A percentile compares a stretch with the other conserved stretches of the same genome.
Evolutionary conservation across 176 grass and related monocot genomes (phyloP).

Genomic region (Musa schizocarpa): DNA sequence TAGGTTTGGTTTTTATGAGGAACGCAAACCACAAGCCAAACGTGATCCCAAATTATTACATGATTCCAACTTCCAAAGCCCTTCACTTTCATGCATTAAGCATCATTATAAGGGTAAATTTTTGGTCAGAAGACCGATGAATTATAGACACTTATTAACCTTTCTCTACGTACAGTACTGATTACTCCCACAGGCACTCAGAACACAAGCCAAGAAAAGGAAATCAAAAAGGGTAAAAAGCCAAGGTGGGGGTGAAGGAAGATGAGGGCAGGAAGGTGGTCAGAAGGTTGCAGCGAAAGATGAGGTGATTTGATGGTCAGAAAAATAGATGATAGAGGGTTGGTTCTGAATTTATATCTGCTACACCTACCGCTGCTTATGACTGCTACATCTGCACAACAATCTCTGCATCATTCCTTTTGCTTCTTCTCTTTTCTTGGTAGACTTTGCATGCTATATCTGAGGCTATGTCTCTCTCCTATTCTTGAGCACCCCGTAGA

Average conservation of each 20-base stretch:
- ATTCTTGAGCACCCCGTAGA: background rate
- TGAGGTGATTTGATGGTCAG: background rate
- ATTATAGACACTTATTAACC: too few relatives aligned
- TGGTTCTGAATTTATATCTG: too few relatives aligned
- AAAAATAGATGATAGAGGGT: background rate
- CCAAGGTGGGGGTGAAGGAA: too few relatives aligned
- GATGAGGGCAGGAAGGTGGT: background rate
- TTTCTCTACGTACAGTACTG: too few relatives aligned
- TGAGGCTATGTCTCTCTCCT: background rate
- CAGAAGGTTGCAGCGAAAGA: background rate
- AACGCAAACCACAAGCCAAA: too few relatives aligned
- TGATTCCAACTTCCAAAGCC: background rate
- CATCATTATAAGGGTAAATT: too few relatives aligned
- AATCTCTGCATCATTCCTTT: conserved; percentile 2
- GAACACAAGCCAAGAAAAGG: too few relatives aligned
- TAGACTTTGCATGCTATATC: background rate
- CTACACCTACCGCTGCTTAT: background rate
- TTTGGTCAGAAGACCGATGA: too few relatives aligned
- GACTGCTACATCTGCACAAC: background rate
- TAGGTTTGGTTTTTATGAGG: background rate
- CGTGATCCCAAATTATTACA: background rate
- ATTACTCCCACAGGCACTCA: too few relatives aligned
- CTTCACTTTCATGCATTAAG: too few relatives aligned
- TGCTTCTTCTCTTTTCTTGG: background rate
- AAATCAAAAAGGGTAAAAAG: too few relatives aligned